Conservation (phyloP, 805 yeast species). For the Hanseniaspora meyeri region DNA sequence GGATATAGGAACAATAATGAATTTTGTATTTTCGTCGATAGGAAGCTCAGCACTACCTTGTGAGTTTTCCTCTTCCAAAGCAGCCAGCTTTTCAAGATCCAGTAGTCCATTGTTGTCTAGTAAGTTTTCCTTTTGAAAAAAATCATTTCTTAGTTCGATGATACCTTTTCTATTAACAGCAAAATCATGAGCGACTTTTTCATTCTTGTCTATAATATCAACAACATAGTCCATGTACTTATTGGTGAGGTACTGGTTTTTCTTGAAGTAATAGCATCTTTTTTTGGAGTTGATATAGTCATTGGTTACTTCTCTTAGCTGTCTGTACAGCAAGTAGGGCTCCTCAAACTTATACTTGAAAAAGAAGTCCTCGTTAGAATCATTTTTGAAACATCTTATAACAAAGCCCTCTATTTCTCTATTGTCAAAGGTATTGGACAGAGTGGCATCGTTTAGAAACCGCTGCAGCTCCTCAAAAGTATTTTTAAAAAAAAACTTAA, state of each 20-base stretch:
- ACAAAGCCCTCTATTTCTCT: constrained; percentile 90
- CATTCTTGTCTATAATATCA: constrained; percentile 41
- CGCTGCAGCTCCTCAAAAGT: constrained; percentile 33
- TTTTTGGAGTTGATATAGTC: constrained; percentile 30
- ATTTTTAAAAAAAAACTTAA: constrained; percentile 35
- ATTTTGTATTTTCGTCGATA: constrained; percentile 35
- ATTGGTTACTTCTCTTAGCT: constrained; percentile 78
- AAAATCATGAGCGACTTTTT: constrained; percentile 36
- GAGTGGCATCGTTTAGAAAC: constrained; percentile 45
- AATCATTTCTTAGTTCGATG: constrained; percentile 56
- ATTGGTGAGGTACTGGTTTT: constrained; percentile 49
- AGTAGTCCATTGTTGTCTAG: constrained; percentile 37
- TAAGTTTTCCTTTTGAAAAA: constrained; percentile 41
- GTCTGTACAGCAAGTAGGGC: constrained; percentile 83
- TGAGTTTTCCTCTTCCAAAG: constrained; percentile 31
- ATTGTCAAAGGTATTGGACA: constrained; percentile 58
- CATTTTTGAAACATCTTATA: constrained; percentile 43
- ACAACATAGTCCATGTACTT: constrained; percentile 58
- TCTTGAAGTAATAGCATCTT: constrained; percentile 30
- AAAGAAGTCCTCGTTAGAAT: constrained; percentile 40
- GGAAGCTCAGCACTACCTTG: constrained; percentile 24
- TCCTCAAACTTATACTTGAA: constrained; percentile 92
- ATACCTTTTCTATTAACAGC: constrained; percentile 49
- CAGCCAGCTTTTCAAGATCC: constrained; percentile 31
- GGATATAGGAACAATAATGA: constrained; percentile 68